A percentile compares a stretch with the other conserved stretches of the same genome.
These are phyloP conservation scores for Monosporozyma unispora DNA, from an alignment of 805 yeast genomes.

Conservation along the genomic window DNA sequence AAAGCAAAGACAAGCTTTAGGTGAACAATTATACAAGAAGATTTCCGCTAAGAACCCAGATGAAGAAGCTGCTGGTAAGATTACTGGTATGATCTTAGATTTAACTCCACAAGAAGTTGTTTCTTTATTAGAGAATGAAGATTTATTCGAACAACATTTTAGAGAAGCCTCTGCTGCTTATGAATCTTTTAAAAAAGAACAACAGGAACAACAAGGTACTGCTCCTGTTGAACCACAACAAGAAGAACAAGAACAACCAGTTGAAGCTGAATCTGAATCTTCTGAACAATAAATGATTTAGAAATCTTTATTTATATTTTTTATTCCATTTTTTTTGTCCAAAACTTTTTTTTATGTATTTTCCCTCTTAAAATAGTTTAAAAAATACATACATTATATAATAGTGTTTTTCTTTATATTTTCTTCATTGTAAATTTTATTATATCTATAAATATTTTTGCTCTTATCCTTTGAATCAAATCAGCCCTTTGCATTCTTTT, in stretches of 20 bases:
- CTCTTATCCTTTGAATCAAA: no score
- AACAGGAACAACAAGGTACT: slow-evolving; percentile 21
- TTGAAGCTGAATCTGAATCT: slow-evolving; percentile 1
- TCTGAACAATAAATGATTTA: slow-evolving; percentile 2
- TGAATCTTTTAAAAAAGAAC: slow-evolving; percentile 70
- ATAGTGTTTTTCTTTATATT: slow-evolving; percentile 1
- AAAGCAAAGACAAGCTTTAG: slow-evolving; percentile 94
- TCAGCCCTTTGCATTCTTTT: no score
- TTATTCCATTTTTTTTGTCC: background rate
- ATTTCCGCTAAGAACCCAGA: slow-evolving; percentile 81
- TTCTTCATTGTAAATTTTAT: slow-evolving; percentile 1
- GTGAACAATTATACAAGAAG: slow-evolving; percentile 94
- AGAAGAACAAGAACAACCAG: background rate
- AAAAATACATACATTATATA: background rate
- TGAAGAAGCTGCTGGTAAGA: slow-evolving; percentile 94
- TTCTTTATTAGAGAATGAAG: slow-evolving; percentile 82
- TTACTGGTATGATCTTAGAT: slow-evolving; percentile 97
- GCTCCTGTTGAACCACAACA: slow-evolving; percentile 3
- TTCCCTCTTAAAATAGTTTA: background rate
- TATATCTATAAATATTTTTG: background rate
- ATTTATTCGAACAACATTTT: slow-evolving; percentile 79
- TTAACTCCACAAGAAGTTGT: slow-evolving; percentile 87
- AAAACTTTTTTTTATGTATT: background rate
- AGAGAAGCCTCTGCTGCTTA: slow-evolving; percentile 92
- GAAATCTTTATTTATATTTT: background rate